Evolutionary conservation across 1,284 basidiomycete species (phyloP).

Genomic region (Pyrrhoderma noxium): DNA sequence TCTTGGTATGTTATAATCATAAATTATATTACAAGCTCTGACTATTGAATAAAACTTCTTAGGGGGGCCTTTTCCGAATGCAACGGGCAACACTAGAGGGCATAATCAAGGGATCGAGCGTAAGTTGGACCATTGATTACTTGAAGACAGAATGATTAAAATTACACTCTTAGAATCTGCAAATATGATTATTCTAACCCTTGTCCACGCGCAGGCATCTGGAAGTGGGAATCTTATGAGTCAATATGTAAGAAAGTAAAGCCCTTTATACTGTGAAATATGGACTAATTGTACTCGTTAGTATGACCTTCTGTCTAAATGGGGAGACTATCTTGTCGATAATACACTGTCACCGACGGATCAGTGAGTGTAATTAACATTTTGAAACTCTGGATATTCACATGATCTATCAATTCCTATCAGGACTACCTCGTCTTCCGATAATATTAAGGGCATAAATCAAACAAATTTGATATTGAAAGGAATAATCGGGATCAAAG

Average conservation of each 20-base stretch:
- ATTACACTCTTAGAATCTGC: slow-evolving; percentile 27
- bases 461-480: slow-evolving; percentile 35
- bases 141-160: neutral
- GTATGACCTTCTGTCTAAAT: slow-evolving; percentile 35
- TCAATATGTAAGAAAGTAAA: slow-evolving; percentile 6
- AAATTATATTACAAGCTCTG: too few relatives aligned
- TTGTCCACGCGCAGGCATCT: slow-evolving; percentile 30
- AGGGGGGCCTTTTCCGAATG: slow-evolving; percentile 23
- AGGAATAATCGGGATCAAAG: slow-evolving; percentile 35
- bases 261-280: slow-evolving; percentile 19
- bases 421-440: neutral
- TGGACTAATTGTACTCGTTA: slow-evolving; percentile 33
- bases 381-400: neutral
- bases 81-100: slow-evolving; percentile 19
- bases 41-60: too few relatives aligned
- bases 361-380: slow-evolving; percentile 24
- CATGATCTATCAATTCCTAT: neutral
- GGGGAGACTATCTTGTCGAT: slow-evolving; percentile 33
- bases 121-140: slow-evolving; percentile 11
- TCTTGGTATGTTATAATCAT: too few relatives aligned
- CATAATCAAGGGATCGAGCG: slow-evolving; percentile 25
- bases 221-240: slow-evolving; percentile 21
- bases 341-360: slow-evolving; percentile 30
- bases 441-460: slow-evolving; percentile 7
- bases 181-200: slow-evolving; percentile 36